Evolutionary conservation across 208 protist genomes (phyloP).

Genomic region (Trypanosomatidae sp.): DNA sequence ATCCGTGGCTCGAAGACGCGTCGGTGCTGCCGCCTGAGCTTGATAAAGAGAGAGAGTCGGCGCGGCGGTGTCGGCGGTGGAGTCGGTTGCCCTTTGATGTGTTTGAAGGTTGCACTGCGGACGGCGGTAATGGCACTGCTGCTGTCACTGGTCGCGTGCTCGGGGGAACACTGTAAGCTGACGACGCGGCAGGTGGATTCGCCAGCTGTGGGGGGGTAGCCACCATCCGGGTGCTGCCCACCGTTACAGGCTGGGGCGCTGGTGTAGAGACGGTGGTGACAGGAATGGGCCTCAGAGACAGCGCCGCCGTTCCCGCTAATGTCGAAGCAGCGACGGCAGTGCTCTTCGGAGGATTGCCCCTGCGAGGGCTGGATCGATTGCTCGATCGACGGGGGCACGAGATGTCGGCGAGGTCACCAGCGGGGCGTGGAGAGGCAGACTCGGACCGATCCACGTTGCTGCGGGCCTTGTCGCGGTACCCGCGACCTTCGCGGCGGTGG

Average conservation of each 20-base stretch:
- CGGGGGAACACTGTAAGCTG: constrained; percentile 1
- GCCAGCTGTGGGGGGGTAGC: background rate
- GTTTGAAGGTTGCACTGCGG: background rate
- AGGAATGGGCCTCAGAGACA: constrained; percentile 4
- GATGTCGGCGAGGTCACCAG: background rate
- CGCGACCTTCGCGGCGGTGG: constrained; percentile 11
- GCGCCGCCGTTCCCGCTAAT: background rate
- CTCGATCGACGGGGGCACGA: constrained; percentile 7
- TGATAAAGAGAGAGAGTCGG: constrained; percentile 3
- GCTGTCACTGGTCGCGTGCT: background rate
- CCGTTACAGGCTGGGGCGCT: background rate
- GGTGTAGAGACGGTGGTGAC: background rate
- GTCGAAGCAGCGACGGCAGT: background rate
- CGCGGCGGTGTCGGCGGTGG: constrained; percentile 11
- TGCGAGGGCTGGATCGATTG: background rate
- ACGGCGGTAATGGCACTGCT: background rate
- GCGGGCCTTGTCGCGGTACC: background rate
- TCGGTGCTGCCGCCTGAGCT: background rate
- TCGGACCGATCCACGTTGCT: constrained; percentile 2
- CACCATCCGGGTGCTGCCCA: background rate
- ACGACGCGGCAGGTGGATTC: background rate
- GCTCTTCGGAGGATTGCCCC: background rate
- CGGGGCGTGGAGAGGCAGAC: constrained; percentile 6
- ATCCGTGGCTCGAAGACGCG: background rate
- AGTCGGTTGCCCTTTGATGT: constrained; percentile 10